Evolutionary conservation across 371 early-diverging fungal species (phyloP).

Genomic region (Mortierella sp.): DNA sequence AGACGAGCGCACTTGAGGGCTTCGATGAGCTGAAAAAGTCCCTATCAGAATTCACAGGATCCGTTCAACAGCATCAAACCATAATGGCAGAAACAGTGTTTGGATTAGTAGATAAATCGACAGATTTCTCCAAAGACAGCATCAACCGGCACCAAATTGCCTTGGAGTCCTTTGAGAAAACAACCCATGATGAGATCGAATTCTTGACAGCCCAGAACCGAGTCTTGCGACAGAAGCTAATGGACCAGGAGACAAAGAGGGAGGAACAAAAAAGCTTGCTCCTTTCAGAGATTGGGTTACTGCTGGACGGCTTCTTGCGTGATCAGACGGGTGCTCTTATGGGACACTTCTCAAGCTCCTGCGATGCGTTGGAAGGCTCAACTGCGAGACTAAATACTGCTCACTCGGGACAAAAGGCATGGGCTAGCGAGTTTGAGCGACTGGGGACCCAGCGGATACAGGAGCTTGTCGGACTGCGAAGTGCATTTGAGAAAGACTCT

Average conservation of each 20-base stretch:
- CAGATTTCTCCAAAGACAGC: constrained; percentile 24
- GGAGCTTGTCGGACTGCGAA: constrained; percentile 14
- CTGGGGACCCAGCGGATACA: constrained; percentile 20
- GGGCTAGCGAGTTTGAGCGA: constrained; percentile 21
- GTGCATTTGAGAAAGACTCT: constrained; percentile 12
- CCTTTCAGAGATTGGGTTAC: constrained; percentile 25
- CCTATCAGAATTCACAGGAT: constrained; percentile 17
- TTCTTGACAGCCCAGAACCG: constrained; percentile 30
- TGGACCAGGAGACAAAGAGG: constrained; percentile 23
- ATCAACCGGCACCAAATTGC: constrained; percentile 18
- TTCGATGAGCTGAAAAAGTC: constrained; percentile 31
- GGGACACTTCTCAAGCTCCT: constrained; percentile 23
- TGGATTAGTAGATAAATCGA: constrained; percentile 32
- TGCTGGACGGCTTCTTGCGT: constrained; percentile 33
- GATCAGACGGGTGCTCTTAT: constrained; percentile 30
- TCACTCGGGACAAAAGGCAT: constrained; percentile 28
- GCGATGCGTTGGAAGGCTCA: constrained; percentile 18
- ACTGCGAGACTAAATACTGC: constrained; percentile 19
- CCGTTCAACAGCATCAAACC: constrained; percentile 27
- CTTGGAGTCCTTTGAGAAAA: constrained; percentile 24
- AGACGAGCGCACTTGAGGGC: constrained; percentile 16
- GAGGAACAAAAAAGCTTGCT: constrained; percentile 22
- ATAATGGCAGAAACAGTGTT: constrained; percentile 8
- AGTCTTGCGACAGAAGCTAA: constrained; percentile 23
- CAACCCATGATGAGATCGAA: constrained; percentile 30